A percentile compares a stretch with the other conserved stretches of the same genome.
These are phyloP conservation scores for Apiospora sp. DNA, from an alignment of 2,329 filamentous ascomycete genomes.

Conservation along the genomic window DNA sequence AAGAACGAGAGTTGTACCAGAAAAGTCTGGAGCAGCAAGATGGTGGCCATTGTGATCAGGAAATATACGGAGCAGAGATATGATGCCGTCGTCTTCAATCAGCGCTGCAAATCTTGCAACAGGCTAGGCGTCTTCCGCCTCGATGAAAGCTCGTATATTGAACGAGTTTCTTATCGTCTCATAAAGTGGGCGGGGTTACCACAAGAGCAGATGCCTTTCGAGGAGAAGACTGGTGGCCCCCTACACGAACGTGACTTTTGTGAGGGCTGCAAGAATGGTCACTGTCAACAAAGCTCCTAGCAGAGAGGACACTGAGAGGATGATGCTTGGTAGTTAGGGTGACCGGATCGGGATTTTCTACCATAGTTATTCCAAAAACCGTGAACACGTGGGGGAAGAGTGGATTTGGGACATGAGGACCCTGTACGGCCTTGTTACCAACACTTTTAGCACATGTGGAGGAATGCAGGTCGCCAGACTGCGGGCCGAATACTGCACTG, in stretches of 20 bases:
- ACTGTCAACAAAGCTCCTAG: neutral
- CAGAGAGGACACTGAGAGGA: neutral
- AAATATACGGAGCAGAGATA: constrained; percentile 33
- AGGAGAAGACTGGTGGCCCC: constrained; percentile 8
- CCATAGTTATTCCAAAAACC: no score
- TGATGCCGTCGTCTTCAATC: constrained; percentile 37
- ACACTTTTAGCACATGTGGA: no score
- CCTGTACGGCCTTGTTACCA: no score
- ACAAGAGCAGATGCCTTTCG: constrained; percentile 2
- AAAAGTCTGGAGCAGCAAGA: constrained; percentile 32
- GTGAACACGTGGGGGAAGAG: no score
- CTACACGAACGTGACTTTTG: constrained; percentile 10
- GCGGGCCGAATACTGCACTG: no score
- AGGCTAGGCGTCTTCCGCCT: constrained; percentile 31
- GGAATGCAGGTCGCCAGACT: no score
- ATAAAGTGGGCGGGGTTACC: constrained; percentile 36
- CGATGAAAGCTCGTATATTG: constrained; percentile 36
- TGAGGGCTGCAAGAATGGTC: neutral
- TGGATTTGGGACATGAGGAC: no score
- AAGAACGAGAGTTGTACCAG: neutral
- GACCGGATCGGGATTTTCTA: no score
- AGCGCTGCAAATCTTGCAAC: constrained; percentile 36
- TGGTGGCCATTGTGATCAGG: constrained; percentile 32
- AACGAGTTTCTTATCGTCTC: constrained; percentile 38
- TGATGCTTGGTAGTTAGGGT: neutral